A percentile compares a stretch with the other conserved stretches of the same genome.
phyloP scores from a whole-genome alignment of 1,284 basidiomycete species.

The Fomitopsis schrenkii region DNA sequence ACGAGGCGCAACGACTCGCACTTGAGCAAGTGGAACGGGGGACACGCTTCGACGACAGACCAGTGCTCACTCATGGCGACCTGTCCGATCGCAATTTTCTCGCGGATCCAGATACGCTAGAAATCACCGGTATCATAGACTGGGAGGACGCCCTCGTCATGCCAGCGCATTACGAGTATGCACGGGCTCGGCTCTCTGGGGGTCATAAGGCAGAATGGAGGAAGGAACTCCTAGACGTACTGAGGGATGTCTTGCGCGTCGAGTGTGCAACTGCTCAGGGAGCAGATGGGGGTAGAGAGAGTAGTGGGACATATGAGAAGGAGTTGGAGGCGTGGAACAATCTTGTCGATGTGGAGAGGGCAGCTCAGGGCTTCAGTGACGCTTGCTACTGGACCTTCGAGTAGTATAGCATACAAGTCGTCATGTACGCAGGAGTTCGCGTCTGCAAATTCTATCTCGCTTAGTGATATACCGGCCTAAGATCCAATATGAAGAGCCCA shows the following conservation, averaged over 20 bases:
- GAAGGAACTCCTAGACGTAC: neutral
- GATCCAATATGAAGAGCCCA: no score
- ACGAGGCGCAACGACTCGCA: neutral
- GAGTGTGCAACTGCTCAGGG: neutral
- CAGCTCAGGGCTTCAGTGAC: neutral
- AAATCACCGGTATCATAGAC: slow-evolving; percentile 7
- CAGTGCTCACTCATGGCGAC: slow-evolving; percentile 25
- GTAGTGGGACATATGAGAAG: neutral
- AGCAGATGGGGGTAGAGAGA: neutral
- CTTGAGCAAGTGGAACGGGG: slow-evolving; percentile 4
- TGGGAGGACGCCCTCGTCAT: slow-evolving; percentile 8
- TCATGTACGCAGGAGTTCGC: no score
- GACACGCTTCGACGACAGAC: neutral
- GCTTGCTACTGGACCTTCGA: neutral
- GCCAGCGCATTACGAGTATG: slow-evolving; percentile 9
- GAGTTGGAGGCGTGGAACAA: neutral
- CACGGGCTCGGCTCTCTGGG: neutral
- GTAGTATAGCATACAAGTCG: no score
- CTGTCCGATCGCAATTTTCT: slow-evolving; percentile 21
- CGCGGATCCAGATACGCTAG: slow-evolving; percentile 13
- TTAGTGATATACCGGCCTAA: no score
- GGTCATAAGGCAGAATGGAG: neutral
- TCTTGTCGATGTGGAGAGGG: neutral
- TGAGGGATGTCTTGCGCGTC: neutral
- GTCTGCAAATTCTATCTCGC: no score